Evolutionary conservation across 2,329 filamentous ascomycete species (phyloP).

Genomic region (Pezicula rhizophila): DNA sequence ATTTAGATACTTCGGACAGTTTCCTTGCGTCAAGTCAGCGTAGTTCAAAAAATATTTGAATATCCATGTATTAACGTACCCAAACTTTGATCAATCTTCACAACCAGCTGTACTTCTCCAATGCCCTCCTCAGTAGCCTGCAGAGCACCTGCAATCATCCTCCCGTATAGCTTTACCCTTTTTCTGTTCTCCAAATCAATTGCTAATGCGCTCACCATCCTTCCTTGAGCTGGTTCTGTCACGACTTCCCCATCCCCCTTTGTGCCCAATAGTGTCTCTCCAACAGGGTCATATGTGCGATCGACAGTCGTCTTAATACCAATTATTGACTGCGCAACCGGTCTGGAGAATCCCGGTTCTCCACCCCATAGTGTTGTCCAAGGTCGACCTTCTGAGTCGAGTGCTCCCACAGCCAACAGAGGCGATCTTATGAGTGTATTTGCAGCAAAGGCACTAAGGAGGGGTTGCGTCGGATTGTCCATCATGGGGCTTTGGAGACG

Average conservation of each 20-base stretch:
- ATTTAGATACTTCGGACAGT: constrained; percentile 86
- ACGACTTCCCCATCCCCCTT: constrained; percentile 37
- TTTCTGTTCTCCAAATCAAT: constrained; percentile 62
- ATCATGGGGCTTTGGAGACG: constrained; percentile 51
- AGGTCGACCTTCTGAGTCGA: constrained; percentile 58
- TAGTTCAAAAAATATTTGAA: constrained; percentile 6
- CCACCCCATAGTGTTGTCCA: constrained; percentile 82
- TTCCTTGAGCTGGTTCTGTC: constrained; percentile 30
- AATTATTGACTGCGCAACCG: constrained; percentile 56
- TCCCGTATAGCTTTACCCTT: constrained; percentile 68
- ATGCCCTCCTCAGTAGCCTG: constrained; percentile 26
- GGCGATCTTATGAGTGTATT: constrained; percentile 56
- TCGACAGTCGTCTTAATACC: constrained; percentile 59
- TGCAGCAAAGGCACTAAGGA: constrained; percentile 55
- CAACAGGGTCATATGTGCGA: constrained; percentile 60
- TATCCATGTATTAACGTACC: constrained; percentile 30
- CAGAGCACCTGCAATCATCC: constrained; percentile 59
- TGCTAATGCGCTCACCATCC: constrained; percentile 55
- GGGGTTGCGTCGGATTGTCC: constrained; percentile 62
- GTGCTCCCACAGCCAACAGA: constrained; percentile 65
- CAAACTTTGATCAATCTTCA: constrained; percentile 65
- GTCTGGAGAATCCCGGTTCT: constrained; percentile 57
- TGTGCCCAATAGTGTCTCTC: constrained; percentile 51
- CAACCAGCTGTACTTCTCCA: constrained; percentile 46
- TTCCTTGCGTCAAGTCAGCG: constrained; percentile 39